Conservation (phyloP, 768 basidiomycete genomes). For the Glaciozyma antarctica region DNA sequence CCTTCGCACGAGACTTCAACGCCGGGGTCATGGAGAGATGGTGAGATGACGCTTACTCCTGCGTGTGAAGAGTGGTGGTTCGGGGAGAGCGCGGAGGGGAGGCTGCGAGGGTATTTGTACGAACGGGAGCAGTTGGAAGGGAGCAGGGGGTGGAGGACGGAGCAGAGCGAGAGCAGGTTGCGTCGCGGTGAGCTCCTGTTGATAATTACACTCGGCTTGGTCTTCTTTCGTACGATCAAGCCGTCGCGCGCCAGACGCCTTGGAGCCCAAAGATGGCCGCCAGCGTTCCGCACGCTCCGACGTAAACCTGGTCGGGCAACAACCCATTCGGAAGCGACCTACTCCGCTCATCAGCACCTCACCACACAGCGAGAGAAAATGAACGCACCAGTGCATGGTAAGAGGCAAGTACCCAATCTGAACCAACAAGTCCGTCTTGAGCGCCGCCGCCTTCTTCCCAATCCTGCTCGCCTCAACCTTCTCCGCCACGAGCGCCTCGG, state of each 20-base stretch:
- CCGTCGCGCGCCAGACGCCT: conserved; percentile 27
- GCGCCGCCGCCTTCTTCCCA: conserved; percentile 56
- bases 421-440: conserved; percentile 60
- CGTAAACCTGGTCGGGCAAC: conserved; percentile 26
- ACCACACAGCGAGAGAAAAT: background rate
- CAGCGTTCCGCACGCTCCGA: conserved; percentile 28
- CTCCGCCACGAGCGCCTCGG: conserved; percentile 8
- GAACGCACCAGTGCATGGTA: conserved; percentile 65
- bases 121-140: no score
- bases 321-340: conserved; percentile 31
- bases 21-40: no score
- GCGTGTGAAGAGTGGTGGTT: no score
- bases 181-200: no score
- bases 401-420: conserved; percentile 71
- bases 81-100: no score
- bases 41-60: no score
- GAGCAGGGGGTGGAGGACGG: no score
- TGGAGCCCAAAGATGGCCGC: conserved; percentile 23
- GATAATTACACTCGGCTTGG: no score
- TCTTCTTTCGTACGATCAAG: background rate
- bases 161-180: no score
- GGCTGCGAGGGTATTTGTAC: no score
- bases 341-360: background rate
- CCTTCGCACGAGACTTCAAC: no score
- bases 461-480: conserved; percentile 37